Conservation (phyloP, 2,329 filamentous ascomycete species). For the Microdochium paspali region DNA sequence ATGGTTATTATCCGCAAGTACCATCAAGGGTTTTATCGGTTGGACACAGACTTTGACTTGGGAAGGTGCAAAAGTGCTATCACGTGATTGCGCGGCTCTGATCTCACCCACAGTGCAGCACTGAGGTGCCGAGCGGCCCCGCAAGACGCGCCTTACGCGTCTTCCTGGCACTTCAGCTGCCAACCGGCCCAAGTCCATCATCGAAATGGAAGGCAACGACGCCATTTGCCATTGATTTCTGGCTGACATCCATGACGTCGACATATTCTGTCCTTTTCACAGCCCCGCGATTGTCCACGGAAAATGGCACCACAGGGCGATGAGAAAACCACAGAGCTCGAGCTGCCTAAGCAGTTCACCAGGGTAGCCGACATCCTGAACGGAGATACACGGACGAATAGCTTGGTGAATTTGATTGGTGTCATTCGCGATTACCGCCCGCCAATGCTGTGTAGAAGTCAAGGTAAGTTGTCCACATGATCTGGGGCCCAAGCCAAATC, state of each 20-base stretch:
- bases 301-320: not conserved
- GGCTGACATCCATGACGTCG: too few relatives aligned
- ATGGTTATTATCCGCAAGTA: too few relatives aligned
- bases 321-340: conserved; percentile 5
- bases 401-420: conserved; percentile 53
- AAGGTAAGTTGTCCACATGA: conserved; percentile 29
- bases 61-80: not conserved
- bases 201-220: too few relatives aligned
- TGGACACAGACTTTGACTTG: too few relatives aligned
- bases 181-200: too few relatives aligned
- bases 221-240: too few relatives aligned
- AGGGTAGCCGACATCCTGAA: conserved; percentile 33
- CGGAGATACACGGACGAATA: conserved; percentile 15
- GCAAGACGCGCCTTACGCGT: too few relatives aligned
- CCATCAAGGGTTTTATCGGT: too few relatives aligned
- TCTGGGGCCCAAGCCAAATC: not conserved
- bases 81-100: too few relatives aligned
- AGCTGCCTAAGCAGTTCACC: conserved; percentile 23
- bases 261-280: too few relatives aligned
- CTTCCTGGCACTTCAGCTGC: too few relatives aligned
- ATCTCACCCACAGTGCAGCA: not conserved
- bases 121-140: not conserved
- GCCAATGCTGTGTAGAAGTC: conserved; percentile 37
- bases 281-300: not conserved
- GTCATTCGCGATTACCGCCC: conserved; percentile 57